These are phyloP conservation scores for Chlorociboria aeruginascens DNA, from an alignment of 495 filamentous ascomycete species.

Conservation along the genomic window DNA sequence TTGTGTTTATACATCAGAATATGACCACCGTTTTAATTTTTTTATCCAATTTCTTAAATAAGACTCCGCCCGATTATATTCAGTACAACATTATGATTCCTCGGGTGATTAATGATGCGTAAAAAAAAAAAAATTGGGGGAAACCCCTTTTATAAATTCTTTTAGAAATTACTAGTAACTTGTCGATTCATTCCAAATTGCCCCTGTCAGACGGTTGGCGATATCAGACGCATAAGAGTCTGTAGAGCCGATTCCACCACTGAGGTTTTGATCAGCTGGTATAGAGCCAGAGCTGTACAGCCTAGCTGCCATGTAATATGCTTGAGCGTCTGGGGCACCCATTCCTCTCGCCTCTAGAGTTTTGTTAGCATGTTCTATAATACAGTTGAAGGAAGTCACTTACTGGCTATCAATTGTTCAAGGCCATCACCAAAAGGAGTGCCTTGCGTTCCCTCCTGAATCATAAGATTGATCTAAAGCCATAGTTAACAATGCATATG, in stretches of 20 bases:
- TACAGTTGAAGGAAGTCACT: not conserved
- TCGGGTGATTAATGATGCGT: too few species aligned
- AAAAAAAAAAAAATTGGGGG: too few species aligned
- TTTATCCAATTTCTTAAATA: too few species aligned
- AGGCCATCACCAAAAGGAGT: not conserved
- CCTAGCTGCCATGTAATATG: constrained; percentile 39
- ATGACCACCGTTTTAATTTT: too few species aligned
- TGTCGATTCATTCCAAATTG: too few species aligned
- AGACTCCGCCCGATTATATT: too few species aligned
- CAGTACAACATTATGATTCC: too few species aligned
- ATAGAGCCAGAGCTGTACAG: constrained; percentile 41
- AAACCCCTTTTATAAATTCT: too few species aligned
- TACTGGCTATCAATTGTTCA: not conserved
- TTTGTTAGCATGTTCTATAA: not conserved
- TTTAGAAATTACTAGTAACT: too few species aligned
- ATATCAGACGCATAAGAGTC: constrained; percentile 42
- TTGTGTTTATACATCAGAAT: too few species aligned
- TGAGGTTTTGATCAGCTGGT: not conserved
- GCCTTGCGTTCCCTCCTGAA: not conserved
- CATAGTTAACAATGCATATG: too few species aligned
- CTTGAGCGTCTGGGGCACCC: constrained; percentile 28
- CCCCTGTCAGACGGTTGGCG: constrained; percentile 23
- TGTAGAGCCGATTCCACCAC: constrained; percentile 23
- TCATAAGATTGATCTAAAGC: not conserved
- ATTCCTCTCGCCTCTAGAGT: constrained; percentile 18